A percentile compares a stretch with the other conserved stretches of the same genome.
Evolutionary conservation across 2,329 filamentous ascomycete species (phyloP).

Genomic region (Metarhizium sp.): DNA sequence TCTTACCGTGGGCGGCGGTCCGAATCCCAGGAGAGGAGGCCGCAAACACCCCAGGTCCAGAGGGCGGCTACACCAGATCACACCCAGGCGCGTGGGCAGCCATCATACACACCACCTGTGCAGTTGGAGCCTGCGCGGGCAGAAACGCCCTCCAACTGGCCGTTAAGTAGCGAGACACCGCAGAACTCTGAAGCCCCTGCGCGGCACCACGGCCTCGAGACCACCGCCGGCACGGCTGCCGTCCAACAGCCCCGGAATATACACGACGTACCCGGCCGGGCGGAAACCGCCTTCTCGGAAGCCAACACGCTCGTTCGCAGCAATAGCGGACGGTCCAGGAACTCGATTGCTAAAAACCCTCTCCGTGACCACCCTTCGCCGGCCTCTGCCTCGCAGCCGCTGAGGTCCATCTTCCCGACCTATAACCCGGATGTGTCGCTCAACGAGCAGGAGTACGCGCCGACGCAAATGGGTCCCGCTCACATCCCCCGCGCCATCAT

Average conservation of each 20-base stretch:
- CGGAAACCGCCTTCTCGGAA: conserved; percentile 42
- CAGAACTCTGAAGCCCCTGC: too few relatives aligned
- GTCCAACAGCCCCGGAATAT: conserved; percentile 31
- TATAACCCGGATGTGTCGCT: conserved; percentile 62
- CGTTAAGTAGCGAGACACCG: neutral
- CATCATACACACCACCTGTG: conserved; percentile 5
- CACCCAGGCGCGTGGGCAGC: conserved; percentile 2
- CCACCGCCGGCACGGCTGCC: conserved; percentile 11
- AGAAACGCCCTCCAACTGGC: conserved; percentile 6
- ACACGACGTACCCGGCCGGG: conserved; percentile 33
- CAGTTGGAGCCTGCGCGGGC: neutral
- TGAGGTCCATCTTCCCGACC: conserved; percentile 67
- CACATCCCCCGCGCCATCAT: conserved; percentile 56
- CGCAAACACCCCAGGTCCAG: conserved; percentile 24
- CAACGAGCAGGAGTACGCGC: conserved; percentile 60
- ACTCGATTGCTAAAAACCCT: conserved; percentile 48
- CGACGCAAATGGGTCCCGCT: conserved; percentile 54
- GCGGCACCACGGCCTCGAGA: neutral
- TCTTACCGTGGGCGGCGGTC: conserved; percentile 22
- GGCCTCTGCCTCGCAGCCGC: conserved; percentile 24
- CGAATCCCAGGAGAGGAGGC: conserved; percentile 26
- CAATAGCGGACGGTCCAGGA: conserved; percentile 40
- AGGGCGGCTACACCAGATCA: conserved; percentile 15
- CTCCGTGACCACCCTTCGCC: conserved; percentile 24
- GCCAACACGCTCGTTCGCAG: conserved; percentile 39